Base-by-base conservation (phyloP, 495 filamentous ascomycete species). In the Filosporella fistucella region DNA sequence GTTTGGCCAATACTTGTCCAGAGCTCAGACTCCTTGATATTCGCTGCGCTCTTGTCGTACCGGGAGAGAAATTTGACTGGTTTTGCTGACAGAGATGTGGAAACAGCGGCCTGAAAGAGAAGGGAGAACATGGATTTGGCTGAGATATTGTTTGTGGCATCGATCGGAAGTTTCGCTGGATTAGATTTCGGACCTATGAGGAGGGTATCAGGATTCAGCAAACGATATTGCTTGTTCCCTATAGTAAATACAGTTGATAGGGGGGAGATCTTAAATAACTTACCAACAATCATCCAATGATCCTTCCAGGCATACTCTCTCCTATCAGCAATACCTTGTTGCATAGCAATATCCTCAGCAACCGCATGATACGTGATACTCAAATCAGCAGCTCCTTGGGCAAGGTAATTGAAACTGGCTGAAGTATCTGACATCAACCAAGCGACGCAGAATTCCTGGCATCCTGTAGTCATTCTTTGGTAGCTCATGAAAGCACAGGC, bases 11-110 rank as follows among this genome's bases (percentile, higher is more conserved):
- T 72, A 1, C 45, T 47, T 29, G 68, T 57, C 67, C 69, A 75
- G 12, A 72, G 44, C 49, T 60, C 34, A 0, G 65, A 68, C n/a
- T 72, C 71, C 40, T 70, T 69, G 52, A 75, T 72, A 30, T 70
- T 72, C 4, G 66, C 69, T 0, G 70, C 70, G 4, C 67, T 71
- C 45, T 70, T 74, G 54, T 75, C 71, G 46, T 47, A 63, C 23
- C 58, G 54, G 30, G 35, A 40, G 14, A 48, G 45, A 23, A 48
- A 48, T 24, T 32, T 39, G n/a, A 48, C 34, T 29, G 35, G 35
- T n/a, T n/a, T n/a, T n/a, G n/a, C n/a, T 11, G 45, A 25, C n/a
- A 12, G 39, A 36, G 22, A 12, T 21, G 25, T 21, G 9, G 34
- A 39, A n/a, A 11, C 25, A 29, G 7, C 32, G 16, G 45, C 45